phyloP scores from a whole-genome alignment of 345 rosid genomes.

The Crucihimalaya himalaica region DNA sequence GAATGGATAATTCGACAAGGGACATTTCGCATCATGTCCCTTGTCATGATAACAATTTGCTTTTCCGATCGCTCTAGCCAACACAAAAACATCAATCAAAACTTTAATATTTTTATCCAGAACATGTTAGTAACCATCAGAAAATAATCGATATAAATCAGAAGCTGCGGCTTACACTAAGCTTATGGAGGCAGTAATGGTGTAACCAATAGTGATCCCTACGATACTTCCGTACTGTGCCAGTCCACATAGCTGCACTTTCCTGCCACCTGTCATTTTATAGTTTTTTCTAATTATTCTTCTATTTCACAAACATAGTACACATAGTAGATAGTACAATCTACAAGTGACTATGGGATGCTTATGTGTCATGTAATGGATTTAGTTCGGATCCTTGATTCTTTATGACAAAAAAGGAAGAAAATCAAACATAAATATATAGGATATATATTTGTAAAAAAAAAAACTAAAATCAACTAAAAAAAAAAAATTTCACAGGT shows the following conservation, averaged over 20 bases:
- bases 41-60: constrained; percentile 71
- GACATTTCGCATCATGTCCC: constrained; percentile 60
- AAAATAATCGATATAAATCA: neutral
- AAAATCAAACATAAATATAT: neutral
- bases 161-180: constrained; percentile 64
- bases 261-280: constrained; percentile 51
- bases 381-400: neutral
- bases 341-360: too few species aligned
- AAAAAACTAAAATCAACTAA: neutral
- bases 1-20: constrained; percentile 52
- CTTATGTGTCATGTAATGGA: neutral
- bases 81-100: constrained; percentile 16
- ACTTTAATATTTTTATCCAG: neutral
- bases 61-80: constrained; percentile 71
- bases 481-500: neutral
- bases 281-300: neutral
- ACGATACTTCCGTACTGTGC: constrained; percentile 74
- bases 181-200: constrained; percentile 90
- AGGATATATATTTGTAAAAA: neutral
- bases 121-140: neutral
- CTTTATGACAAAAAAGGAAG: neutral
- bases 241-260: constrained; percentile 65
- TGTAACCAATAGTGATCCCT: constrained; percentile 78
- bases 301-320: neutral
- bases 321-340: too few species aligned